These are phyloP conservation scores for Pythium volutum DNA, from an alignment of 352 stramenopile genomes.

Conservation along the genomic window DNA sequence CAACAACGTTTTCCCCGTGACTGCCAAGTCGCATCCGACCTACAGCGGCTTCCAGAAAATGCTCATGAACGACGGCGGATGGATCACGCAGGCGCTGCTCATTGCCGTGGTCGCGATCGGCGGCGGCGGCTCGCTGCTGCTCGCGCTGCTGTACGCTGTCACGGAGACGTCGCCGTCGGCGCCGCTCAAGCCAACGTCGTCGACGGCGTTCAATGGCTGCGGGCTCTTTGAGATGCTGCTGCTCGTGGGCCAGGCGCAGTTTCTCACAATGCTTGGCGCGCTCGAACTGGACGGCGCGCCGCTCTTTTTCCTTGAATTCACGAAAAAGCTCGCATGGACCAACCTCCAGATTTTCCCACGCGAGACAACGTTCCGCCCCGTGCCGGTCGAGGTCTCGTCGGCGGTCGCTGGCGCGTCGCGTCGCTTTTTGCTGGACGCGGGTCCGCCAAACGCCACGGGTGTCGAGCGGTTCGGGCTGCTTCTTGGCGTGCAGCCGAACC, in stretches of 20 bases:
- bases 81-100: slow-evolving; percentile 27
- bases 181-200: slow-evolving; percentile 22
- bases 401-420: not conserved
- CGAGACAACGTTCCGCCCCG: slow-evolving; percentile 13
- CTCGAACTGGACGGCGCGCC: slow-evolving; percentile 41
- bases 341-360: slow-evolving; percentile 47
- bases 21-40: slow-evolving; percentile 26
- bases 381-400: not conserved
- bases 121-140: slow-evolving; percentile 22
- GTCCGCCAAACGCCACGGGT: slow-evolving; percentile 9
- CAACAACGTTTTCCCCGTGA: slow-evolving; percentile 44
- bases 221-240: slow-evolving; percentile 39
- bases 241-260: slow-evolving; percentile 44
- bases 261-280: slow-evolving; percentile 43
- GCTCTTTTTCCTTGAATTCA: slow-evolving; percentile 46
- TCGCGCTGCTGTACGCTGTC: slow-evolving; percentile 22
- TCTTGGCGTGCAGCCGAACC: slow-evolving; percentile 29
- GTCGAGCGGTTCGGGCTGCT: slow-evolving; percentile 40
- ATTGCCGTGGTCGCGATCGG: slow-evolving; percentile 33
- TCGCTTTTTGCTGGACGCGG: not conserved
- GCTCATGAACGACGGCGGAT: slow-evolving; percentile 44
- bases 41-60: slow-evolving; percentile 36
- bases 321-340: slow-evolving; percentile 46
- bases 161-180: not conserved
- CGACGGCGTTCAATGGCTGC: slow-evolving; percentile 20